Evolutionary conservation across 108 stramenopile genomes (phyloP).

Genomic region (Pelagomonas calceolata): DNA sequence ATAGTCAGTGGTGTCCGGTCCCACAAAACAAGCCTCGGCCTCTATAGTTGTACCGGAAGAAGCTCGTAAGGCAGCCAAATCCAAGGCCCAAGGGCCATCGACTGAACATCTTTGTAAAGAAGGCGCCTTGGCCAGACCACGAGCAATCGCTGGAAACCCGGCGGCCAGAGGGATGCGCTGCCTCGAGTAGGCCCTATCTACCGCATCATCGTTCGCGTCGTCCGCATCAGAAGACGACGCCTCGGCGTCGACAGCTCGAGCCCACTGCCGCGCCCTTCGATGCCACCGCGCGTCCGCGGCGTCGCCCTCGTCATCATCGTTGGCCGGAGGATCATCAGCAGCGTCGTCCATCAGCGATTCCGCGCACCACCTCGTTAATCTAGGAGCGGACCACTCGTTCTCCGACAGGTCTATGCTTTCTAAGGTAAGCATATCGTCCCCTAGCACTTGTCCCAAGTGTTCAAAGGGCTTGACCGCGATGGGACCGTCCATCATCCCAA

Average conservation of each 20-base stretch:
- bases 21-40: too few relatives aligned
- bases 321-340: too few relatives aligned
- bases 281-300: too few relatives aligned
- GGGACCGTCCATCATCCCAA: neutral
- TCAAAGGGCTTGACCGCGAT: neutral
- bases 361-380: neutral
- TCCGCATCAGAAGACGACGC: neutral
- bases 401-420: neutral
- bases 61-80: too few relatives aligned
- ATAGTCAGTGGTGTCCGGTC: too few relatives aligned
- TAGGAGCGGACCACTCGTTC: neutral
- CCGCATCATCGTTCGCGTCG: neutral
- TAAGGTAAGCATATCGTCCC: neutral
- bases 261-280: too few relatives aligned
- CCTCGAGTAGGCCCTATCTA: neutral
- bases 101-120: neutral
- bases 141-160: neutral
- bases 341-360: neutral
- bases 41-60: too few relatives aligned
- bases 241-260: neutral
- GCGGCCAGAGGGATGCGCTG: neutral
- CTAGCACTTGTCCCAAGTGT: neutral
- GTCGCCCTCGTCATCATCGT: too few relatives aligned
- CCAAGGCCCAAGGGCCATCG: too few relatives aligned
- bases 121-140: neutral